Conservation (phyloP, 2,329 filamentous ascomycete species). For the Verruconis gallopava region DNA sequence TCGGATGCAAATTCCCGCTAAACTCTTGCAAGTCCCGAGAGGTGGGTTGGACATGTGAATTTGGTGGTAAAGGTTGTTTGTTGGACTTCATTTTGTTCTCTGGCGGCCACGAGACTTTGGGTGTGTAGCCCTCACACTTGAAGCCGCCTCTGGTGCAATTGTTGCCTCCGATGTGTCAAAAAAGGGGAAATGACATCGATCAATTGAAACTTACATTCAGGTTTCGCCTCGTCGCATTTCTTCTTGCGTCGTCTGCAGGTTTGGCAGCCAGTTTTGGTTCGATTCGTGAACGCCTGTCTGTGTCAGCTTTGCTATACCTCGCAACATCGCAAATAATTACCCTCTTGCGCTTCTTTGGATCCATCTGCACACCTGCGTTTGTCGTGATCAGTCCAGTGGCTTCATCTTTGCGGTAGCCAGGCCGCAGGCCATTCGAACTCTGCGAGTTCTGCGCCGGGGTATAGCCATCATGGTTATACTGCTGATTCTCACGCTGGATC, state of each 20-base stretch:
- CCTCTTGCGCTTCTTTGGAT: slow-evolving; percentile 30
- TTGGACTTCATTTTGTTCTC: slow-evolving; percentile 50
- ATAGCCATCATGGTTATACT: background rate
- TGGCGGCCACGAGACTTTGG: slow-evolving; percentile 66
- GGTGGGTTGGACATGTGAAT: slow-evolving; percentile 49
- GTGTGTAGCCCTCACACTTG: slow-evolving; percentile 79
- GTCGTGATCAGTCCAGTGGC: slow-evolving; percentile 12
- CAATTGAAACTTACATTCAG: slow-evolving; percentile 57
- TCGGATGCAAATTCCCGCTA: slow-evolving; percentile 12
- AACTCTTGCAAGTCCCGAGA: slow-evolving; percentile 34
- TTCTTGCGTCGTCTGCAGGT: slow-evolving; percentile 90
- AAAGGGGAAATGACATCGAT: background rate
- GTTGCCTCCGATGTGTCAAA: slow-evolving; percentile 42
- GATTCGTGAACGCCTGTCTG: slow-evolving; percentile 66
- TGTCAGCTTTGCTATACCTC: slow-evolving; percentile 7
- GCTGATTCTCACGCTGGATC: slow-evolving; percentile 7
- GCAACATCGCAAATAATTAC: slow-evolving; percentile 35
- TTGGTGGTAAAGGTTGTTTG: slow-evolving; percentile 38
- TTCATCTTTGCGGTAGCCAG: slow-evolving; percentile 8
- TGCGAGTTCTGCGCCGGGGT: background rate
- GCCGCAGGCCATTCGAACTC: background rate
- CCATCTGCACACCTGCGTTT: slow-evolving; percentile 36
- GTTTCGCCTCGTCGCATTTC: slow-evolving; percentile 93
- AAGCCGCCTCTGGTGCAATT: slow-evolving; percentile 89
- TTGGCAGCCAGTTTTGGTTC: slow-evolving; percentile 90